Evolutionary conservation across 495 filamentous ascomycete genomes (phyloP).

Genomic region (Aeminium ludgeri): DNA sequence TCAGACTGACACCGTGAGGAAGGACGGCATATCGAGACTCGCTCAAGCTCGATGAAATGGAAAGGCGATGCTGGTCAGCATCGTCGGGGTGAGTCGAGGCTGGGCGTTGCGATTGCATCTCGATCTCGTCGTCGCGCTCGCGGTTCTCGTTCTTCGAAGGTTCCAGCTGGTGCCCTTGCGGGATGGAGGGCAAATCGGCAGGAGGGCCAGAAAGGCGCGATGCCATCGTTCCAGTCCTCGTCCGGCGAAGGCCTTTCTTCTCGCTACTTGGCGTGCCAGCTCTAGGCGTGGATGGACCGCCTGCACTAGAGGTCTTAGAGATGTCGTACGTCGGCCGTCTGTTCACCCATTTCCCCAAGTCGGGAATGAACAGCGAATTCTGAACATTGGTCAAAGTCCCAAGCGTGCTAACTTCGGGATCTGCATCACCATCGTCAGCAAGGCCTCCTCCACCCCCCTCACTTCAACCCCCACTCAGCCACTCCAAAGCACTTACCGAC

Average conservation of each 20-base stretch:
- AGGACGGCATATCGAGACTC: constrained; percentile 36
- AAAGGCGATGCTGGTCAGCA: not conserved
- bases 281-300: too few species aligned
- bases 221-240: not conserved
- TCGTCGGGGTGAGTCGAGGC: not conserved
- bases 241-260: not conserved
- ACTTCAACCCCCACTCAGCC: not conserved
- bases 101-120: constrained; percentile 5
- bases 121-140: constrained; percentile 1
- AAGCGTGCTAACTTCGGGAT: constrained; percentile 17
- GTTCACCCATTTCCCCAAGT: constrained; percentile 33
- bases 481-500: constrained; percentile 12
- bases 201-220: constrained; percentile 19
- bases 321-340: constrained; percentile 57
- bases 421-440: constrained; percentile 9
- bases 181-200: not conserved
- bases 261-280: not conserved
- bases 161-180: constrained; percentile 8
- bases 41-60: constrained; percentile 11
- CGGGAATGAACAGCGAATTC: constrained; percentile 18
- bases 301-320: constrained; percentile 30
- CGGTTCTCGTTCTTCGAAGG: not conserved
- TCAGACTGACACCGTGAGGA: constrained; percentile 45
- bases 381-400: constrained; percentile 19
- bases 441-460: not conserved